Conservation (phyloP, 2,329 filamentous ascomycete species). For the Xylariaceae sp. region DNA sequence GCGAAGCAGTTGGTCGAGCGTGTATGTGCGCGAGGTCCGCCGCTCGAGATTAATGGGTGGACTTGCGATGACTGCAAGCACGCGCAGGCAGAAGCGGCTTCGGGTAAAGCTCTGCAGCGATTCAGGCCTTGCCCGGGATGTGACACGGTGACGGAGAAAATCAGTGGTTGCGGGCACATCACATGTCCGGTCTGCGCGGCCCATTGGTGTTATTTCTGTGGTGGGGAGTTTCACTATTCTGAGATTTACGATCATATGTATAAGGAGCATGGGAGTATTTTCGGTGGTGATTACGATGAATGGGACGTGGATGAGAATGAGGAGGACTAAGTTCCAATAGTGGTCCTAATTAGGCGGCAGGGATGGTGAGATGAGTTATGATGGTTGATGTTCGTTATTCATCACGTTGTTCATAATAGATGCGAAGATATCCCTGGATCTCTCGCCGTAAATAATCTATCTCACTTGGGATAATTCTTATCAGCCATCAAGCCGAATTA, state of each 20-base stretch:
- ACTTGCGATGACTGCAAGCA: conserved; percentile 38
- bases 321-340: neutral
- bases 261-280: conserved; percentile 31
- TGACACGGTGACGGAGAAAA: conserved; percentile 34
- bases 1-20: conserved; percentile 41
- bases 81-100: conserved; percentile 5
- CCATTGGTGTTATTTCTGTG: conserved; percentile 42
- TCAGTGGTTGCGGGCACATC: conserved; percentile 39
- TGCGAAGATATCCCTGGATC: too few relatives aligned
- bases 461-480: too few relatives aligned
- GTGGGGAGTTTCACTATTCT: conserved; percentile 21
- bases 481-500: too few relatives aligned
- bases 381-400: too few relatives aligned
- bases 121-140: conserved; percentile 37
- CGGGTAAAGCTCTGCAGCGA: neutral
- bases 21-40: conserved; percentile 40
- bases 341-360: too few relatives aligned
- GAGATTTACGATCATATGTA: conserved; percentile 38
- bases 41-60: conserved; percentile 37
- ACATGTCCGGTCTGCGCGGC: conserved; percentile 31
- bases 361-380: too few relatives aligned
- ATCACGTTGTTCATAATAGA: too few relatives aligned
- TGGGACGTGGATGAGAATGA: conserved; percentile 1
- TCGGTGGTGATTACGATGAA: conserved; percentile 16
- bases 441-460: too few relatives aligned